Evolutionary conservation across 306 rosid genomes (phyloP).

Genomic region (Citrullus mucosospermus): DNA sequence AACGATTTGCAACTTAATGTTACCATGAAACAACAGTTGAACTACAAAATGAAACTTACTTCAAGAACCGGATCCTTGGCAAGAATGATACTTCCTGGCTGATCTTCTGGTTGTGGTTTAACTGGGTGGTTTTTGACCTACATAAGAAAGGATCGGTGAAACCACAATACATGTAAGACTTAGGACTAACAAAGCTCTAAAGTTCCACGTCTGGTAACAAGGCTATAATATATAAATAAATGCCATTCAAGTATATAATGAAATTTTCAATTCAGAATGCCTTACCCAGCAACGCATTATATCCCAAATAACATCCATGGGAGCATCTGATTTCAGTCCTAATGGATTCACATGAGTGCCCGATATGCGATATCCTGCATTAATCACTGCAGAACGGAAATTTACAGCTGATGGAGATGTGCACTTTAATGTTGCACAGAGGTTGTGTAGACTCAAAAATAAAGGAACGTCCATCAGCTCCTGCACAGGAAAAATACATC

Average conservation of each 20-base stretch:
- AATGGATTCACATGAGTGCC: constrained; percentile 92
- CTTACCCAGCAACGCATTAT: constrained; percentile 99
- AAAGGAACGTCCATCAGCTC: constrained; percentile 91
- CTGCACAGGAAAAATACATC: constrained; percentile 28
- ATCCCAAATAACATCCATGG: constrained; percentile 94
- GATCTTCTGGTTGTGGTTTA: constrained; percentile 76
- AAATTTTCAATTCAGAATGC: neutral
- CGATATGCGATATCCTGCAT: constrained; percentile 86
- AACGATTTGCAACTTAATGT: neutral
- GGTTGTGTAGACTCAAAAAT: constrained; percentile 85
- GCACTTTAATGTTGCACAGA: constrained; percentile 90
- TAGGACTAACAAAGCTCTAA: neutral
- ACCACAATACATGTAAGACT: neutral
- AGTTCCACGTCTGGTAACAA: neutral
- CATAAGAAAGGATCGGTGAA: neutral
- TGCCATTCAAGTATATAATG: neutral
- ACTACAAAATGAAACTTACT: constrained; percentile 32
- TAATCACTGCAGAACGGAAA: constrained; percentile 87
- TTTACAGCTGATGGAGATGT: constrained; percentile 90
- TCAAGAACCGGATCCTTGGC: constrained; percentile 86
- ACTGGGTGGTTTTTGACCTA: constrained; percentile 91
- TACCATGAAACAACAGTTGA: neutral
- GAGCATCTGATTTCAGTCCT: constrained; percentile 92
- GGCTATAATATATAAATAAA: neutral
- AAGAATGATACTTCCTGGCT: constrained; percentile 76